Percentiles rank a stretch among this genome's conserved stretches.
phyloP scores from a whole-genome alignment of 345 rosid genomes.

The Kernera saxatilis region DNA sequence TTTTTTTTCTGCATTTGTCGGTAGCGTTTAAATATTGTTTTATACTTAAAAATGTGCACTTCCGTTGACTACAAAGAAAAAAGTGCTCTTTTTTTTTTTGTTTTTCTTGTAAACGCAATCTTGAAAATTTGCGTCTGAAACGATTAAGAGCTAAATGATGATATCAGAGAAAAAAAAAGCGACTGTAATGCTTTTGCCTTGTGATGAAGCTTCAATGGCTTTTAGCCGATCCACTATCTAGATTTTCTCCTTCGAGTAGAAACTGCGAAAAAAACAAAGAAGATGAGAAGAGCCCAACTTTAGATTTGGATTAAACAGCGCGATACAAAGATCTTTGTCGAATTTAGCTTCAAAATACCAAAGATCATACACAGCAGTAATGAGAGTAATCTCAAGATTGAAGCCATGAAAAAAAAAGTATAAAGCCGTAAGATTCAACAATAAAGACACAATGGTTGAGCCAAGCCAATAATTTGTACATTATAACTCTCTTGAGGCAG shows the following conservation, averaged over 20 bases:
- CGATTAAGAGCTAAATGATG: not conserved
- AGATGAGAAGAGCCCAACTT: not conserved
- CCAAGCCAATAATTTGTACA: constrained; percentile 4
- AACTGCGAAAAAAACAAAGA: not conserved
- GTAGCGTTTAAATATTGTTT: not conserved
- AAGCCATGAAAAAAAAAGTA: not conserved
- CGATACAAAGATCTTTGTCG: not conserved
- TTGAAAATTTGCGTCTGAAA: not conserved
- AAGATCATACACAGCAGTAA: not conserved
- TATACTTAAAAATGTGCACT: too few relatives aligned
- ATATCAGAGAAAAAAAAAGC: not conserved
- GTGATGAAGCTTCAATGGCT: not conserved
- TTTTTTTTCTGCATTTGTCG: not conserved
- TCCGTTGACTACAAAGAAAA: not conserved
- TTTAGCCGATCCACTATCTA: not conserved
- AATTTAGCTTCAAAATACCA: not conserved
- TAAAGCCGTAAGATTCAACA: not conserved
- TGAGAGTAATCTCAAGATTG: not conserved
- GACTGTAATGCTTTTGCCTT: constrained; percentile 6
- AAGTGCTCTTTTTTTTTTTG: too few relatives aligned
- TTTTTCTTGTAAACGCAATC: not conserved
- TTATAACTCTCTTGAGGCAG: not conserved
- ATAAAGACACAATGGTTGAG: not conserved
- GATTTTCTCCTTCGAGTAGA: not conserved
- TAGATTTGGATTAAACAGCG: not conserved